phyloP scores from a whole-genome alignment of 768 basidiomycete species.

The Pleurotus cornucopiae region DNA sequence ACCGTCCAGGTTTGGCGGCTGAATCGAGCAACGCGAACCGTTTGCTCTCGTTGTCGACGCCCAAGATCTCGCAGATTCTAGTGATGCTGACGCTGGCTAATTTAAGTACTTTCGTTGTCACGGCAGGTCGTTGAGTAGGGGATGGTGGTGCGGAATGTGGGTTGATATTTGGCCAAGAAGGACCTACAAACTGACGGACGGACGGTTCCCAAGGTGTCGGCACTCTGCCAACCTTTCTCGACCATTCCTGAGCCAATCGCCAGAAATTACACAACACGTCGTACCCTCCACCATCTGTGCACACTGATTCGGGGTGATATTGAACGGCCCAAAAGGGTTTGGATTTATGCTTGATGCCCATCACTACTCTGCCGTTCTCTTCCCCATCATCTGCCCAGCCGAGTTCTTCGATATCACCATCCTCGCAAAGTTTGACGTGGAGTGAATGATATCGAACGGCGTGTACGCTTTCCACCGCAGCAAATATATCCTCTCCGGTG shows the following conservation, averaged over 20 bases:
- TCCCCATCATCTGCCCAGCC: conserved; percentile 70
- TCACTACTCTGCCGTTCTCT: conserved; percentile 67
- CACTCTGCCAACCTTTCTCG: conserved; percentile 29
- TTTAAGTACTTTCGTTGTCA: conserved; percentile 34
- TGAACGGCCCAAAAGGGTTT: conserved; percentile 86
- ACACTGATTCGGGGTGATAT: conserved; percentile 84
- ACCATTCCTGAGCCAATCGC: conserved; percentile 61
- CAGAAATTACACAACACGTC: conserved; percentile 74
- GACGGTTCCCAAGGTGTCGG: conserved; percentile 36
- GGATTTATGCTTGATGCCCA: conserved; percentile 63
- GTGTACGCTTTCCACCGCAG: conserved; percentile 44
- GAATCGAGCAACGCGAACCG: conserved; percentile 76
- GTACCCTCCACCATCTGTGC: conserved; percentile 65
- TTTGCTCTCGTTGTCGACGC: conserved; percentile 50
- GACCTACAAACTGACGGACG: conserved; percentile 35
- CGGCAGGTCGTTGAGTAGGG: conserved; percentile 16
- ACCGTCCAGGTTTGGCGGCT: conserved; percentile 69
- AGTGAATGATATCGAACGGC: conserved; percentile 83
- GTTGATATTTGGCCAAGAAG: conserved; percentile 53
- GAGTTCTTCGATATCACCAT: conserved; percentile 54
- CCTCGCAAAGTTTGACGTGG: conserved; percentile 45
- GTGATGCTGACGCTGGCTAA: conserved; percentile 38
- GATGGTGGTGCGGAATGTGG: conserved; percentile 20
- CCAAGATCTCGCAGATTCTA: conserved; percentile 58
- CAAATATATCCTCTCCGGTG: conserved; percentile 54